phyloP scores from a whole-genome alignment of 129 eudicot species.

The Flaveria brownii region DNA sequence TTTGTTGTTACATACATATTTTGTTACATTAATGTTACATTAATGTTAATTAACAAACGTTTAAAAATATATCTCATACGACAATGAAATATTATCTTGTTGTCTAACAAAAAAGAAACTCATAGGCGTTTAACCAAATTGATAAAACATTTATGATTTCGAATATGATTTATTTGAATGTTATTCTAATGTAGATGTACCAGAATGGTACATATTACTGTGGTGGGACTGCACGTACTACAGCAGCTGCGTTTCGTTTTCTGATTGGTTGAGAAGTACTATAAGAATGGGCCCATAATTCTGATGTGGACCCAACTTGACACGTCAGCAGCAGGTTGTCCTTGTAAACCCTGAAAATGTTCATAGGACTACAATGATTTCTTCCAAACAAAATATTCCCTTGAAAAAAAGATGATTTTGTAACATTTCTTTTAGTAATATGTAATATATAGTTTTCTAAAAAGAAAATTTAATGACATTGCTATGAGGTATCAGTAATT shows the following conservation, averaged over 20 bases:
- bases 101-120: no score
- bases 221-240: constrained; percentile 37
- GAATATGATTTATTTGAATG: background rate
- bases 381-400: constrained; percentile 21
- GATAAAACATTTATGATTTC: background rate
- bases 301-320: constrained; percentile 23
- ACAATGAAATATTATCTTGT: no score
- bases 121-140: background rate
- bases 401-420: background rate
- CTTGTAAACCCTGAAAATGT: constrained; percentile 5
- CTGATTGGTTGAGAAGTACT: constrained; percentile 36
- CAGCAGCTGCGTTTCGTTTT: constrained; percentile 29
- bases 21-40: no score
- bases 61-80: no score
- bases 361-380: constrained; percentile 9
- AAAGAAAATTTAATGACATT: no score
- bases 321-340: constrained; percentile 40
- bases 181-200: constrained; percentile 15
- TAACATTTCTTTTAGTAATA: background rate
- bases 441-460: no score
- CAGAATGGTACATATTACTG: constrained; percentile 36
- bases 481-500: no score
- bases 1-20: no score
- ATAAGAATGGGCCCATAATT: constrained; percentile 18
- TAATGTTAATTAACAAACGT: no score